phyloP scores from a whole-genome alignment of 225 moss, liverwort and hornwort species.

The Takakia lepidozioides region DNA sequence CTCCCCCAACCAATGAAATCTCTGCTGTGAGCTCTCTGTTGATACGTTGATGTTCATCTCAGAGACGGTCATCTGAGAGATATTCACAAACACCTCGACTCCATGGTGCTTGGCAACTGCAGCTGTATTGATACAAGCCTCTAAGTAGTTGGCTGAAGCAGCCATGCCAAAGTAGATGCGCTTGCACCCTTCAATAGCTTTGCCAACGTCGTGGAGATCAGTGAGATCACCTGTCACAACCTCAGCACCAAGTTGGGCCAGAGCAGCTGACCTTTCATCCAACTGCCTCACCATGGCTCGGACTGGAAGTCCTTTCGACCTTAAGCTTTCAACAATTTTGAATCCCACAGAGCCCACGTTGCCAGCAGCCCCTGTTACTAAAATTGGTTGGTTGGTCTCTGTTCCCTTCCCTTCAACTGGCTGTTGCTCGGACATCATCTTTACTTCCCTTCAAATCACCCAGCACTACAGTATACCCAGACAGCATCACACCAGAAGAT shows the following conservation, averaged over 20 bases:
- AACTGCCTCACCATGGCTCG: constrained; percentile 16
- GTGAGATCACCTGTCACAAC: constrained; percentile 19
- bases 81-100: constrained; percentile 20
- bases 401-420: too few species aligned
- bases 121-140: constrained; percentile 6
- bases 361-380: constrained; percentile 26
- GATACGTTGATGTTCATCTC: constrained; percentile 19
- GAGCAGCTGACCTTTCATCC: constrained; percentile 16
- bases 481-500: too few species aligned
- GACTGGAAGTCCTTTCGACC: constrained; percentile 8
- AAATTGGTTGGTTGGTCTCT: too few species aligned
- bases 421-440: too few species aligned
- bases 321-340: constrained; percentile 11
- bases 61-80: constrained; percentile 21
- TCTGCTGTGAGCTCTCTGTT: constrained; percentile 5
- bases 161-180: constrained; percentile 24
- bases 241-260: constrained; percentile 8
- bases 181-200: constrained; percentile 11
- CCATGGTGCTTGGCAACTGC: constrained; percentile 17
- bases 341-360: constrained; percentile 9
- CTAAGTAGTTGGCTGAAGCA: constrained; percentile 15
- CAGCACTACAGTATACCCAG: too few species aligned
- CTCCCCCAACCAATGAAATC: constrained; percentile 22
- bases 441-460: too few species aligned
- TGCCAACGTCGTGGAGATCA: constrained; percentile 9